A percentile compares a stretch with the other conserved stretches of the same genome.
Conservation (phyloP, 1,284 basidiomycete genomes). For the Gomphus sp. region DNA sequence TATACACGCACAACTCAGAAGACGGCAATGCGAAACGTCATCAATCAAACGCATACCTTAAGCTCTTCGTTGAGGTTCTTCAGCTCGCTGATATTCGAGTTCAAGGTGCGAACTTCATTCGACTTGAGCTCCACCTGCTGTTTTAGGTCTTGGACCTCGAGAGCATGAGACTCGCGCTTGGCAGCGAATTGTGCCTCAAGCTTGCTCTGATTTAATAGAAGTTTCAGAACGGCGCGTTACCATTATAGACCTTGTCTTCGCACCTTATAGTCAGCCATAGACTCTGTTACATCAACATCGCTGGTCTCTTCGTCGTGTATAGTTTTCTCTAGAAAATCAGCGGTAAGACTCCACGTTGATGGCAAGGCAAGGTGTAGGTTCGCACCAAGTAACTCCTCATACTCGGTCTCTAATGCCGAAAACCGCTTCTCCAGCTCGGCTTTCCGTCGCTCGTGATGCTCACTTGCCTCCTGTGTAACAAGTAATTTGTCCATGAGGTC, state of each 20-base stretch:
- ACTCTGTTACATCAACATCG: slow-evolving; percentile 71
- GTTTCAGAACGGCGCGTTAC: neutral
- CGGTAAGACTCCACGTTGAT: slow-evolving; percentile 1
- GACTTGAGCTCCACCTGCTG: slow-evolving; percentile 85
- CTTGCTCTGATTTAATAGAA: slow-evolving; percentile 52
- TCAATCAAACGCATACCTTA: slow-evolving; percentile 52
- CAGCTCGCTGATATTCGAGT: slow-evolving; percentile 84
- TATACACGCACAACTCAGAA: slow-evolving; percentile 26
- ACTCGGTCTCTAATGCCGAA: slow-evolving; percentile 79
- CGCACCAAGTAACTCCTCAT: slow-evolving; percentile 90
- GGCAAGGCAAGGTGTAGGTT: slow-evolving; percentile 4
- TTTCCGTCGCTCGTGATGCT: slow-evolving; percentile 72
- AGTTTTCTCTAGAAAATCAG: slow-evolving; percentile 56
- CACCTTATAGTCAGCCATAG: slow-evolving; percentile 88
- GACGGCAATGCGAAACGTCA: slow-evolving; percentile 10
- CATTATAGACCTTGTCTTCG: slow-evolving; percentile 14
- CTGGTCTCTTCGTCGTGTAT: slow-evolving; percentile 77
- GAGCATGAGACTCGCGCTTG: slow-evolving; percentile 82
- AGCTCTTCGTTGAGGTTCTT: slow-evolving; percentile 97
- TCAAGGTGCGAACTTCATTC: slow-evolving; percentile 80
- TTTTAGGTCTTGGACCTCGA: slow-evolving; percentile 85
- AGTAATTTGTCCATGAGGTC: slow-evolving; percentile 88
- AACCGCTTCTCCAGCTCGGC: slow-evolving; percentile 87
- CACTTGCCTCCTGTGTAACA: slow-evolving; percentile 88
- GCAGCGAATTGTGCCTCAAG: slow-evolving; percentile 90